Conservation (phyloP, 371 early-diverging fungal genomes). For the Lichtheimia hyalospora region DNA sequence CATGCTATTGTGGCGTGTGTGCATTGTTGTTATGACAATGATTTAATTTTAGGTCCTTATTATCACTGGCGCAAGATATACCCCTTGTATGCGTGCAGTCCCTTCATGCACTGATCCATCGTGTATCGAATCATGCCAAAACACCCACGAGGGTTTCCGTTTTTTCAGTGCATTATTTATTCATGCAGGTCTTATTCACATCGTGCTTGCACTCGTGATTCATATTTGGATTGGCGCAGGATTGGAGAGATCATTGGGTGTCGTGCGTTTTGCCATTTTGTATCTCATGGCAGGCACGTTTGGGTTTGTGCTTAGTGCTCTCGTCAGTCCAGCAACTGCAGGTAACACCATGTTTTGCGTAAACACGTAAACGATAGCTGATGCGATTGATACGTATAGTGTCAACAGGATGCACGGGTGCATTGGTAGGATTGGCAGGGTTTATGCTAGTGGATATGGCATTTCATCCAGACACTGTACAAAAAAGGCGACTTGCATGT, state of each 20-base stretch:
- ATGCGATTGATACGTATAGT: constrained; percentile 80
- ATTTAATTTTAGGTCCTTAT: constrained; percentile 44
- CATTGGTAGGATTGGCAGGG: constrained; percentile 70
- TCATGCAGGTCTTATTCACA: constrained; percentile 75
- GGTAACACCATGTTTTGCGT: constrained; percentile 18
- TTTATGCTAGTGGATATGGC: constrained; percentile 67
- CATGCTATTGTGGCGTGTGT: too few relatives aligned
- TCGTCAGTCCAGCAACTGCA: constrained; percentile 40
- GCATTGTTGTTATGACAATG: background rate
- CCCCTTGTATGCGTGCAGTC: constrained; percentile 59
- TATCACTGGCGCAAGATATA: constrained; percentile 58
- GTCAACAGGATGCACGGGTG: constrained; percentile 73
- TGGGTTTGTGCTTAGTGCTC: constrained; percentile 74
- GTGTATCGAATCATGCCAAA: too few relatives aligned
- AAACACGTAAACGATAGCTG: constrained; percentile 42
- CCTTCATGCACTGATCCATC: constrained; percentile 11
- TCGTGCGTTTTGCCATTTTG: constrained; percentile 62
- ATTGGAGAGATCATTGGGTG: constrained; percentile 69
- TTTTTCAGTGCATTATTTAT: constrained; percentile 74
- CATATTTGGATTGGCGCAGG: constrained; percentile 61
- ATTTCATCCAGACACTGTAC: constrained; percentile 63
- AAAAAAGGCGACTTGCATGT: background rate
- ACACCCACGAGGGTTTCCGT: constrained; percentile 36
- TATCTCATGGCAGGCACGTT: constrained; percentile 68
- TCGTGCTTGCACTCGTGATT: constrained; percentile 61